These are phyloP conservation scores for Mentha longifolia DNA, from an alignment of 257 asterid species.

Conservation along the genomic window DNA sequence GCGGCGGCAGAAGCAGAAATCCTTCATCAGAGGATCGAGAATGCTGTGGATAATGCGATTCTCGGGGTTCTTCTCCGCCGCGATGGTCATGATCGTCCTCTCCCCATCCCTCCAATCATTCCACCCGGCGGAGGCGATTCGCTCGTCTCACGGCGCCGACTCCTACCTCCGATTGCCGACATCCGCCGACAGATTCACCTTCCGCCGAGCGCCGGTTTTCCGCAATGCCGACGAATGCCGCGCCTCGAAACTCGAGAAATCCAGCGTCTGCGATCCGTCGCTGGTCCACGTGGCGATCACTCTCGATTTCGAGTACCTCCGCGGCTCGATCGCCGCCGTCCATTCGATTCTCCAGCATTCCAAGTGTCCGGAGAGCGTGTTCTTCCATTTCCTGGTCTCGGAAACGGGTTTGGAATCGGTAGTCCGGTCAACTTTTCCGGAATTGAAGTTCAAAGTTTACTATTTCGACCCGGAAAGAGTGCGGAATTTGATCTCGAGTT, in stretches of 20 bases:
- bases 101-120: conserved; percentile 87
- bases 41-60: conserved; percentile 82
- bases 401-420: conserved; percentile 64
- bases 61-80: conserved; percentile 76
- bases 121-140: conserved; percentile 95
- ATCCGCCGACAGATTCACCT: conserved; percentile 45
- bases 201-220: conserved; percentile 62
- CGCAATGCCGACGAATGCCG: conserved; percentile 72
- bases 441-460: conserved; percentile 79
- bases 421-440: conserved; percentile 80
- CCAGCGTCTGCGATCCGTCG: conserved; percentile 68
- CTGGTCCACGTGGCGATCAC: conserved; percentile 91
- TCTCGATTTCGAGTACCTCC: conserved; percentile 78
- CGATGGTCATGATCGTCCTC: conserved; percentile 68
- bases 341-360: conserved; percentile 86
- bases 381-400: conserved; percentile 84
- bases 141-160: conserved; percentile 58
- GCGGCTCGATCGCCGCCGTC: conserved; percentile 94
- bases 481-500: conserved; percentile 72
- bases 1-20: conserved; percentile 32
- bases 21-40: conserved; percentile 36
- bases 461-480: conserved; percentile 88
- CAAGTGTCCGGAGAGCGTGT: conserved; percentile 75
- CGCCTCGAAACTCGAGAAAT: conserved; percentile 36
- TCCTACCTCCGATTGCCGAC: conserved; percentile 44